A percentile compares a stretch with the other conserved stretches of the same genome.
Conservation (phyloP, 192 early-diverging fungal genomes). For the Chytriomyces sp. region DNA sequence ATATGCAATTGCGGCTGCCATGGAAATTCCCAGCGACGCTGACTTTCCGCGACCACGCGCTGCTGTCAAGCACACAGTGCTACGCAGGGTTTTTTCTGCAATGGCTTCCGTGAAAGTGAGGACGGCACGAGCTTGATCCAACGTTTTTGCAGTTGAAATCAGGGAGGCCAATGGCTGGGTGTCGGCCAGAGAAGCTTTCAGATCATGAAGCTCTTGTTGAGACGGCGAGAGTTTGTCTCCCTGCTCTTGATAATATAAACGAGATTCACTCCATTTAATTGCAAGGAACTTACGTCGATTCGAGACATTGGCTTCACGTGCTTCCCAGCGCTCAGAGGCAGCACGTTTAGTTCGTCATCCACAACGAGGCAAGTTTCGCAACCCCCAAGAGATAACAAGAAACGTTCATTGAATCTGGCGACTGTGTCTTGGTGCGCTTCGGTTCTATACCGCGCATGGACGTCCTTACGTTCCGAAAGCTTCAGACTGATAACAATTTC, state of each 20-base stretch:
- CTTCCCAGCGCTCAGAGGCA: slow-evolving; percentile 92
- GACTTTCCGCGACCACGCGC: slow-evolving; percentile 97
- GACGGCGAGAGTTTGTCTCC: slow-evolving; percentile 40
- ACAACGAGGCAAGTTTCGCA: slow-evolving; percentile 90
- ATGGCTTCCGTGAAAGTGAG: slow-evolving; percentile 97
- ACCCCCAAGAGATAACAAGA: slow-evolving; percentile 88
- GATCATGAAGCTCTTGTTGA: slow-evolving; percentile 70
- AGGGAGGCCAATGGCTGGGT: slow-evolving; percentile 89
- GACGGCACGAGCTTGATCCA: slow-evolving; percentile 96
- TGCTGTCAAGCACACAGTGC: slow-evolving; percentile 92
- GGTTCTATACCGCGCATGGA: slow-evolving; percentile 92
- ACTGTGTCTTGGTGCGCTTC: slow-evolving; percentile 91
- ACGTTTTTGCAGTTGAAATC: slow-evolving; percentile 75
- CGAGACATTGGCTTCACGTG: slow-evolving; percentile 85
- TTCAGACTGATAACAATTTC: not conserved
- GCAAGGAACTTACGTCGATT: slow-evolving; percentile 28
- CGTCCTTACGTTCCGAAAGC: slow-evolving; percentile 64
- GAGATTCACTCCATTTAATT: not conserved
- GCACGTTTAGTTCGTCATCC: slow-evolving; percentile 97
- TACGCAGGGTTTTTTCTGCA: slow-evolving; percentile 89
- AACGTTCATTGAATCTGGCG: slow-evolving; percentile 96
- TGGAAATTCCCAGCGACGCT: slow-evolving; percentile 89
- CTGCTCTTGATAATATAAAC: slow-evolving; percentile 2
- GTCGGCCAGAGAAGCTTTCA: slow-evolving; percentile 87
- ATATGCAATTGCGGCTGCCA: slow-evolving; percentile 95